Base-by-base conservation (phyloP, 768 basidiomycete genomes). In the Rhodocollybia butyracea region DNA sequence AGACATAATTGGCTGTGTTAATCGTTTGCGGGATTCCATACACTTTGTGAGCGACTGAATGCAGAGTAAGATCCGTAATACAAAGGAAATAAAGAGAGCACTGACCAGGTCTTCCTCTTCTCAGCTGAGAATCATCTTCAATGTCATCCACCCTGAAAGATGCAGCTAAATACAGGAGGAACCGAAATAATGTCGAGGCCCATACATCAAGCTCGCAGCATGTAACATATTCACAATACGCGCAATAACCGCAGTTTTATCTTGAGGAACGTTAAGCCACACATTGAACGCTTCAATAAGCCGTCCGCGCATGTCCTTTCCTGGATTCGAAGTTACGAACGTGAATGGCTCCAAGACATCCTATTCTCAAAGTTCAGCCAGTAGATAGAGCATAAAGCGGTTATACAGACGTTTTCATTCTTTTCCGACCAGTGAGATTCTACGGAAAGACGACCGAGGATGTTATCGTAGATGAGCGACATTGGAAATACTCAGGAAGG, bases 11-110 rank as follows among this genome's bases (percentile, higher is more conserved):
- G 0, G 96, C 96, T 0, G 89, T 86, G 67, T 99, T 99, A 73
- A 99, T 94, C 0, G 96, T 97, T 66, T 98, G 96, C 0, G 96
- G 93, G 2, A 97, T 74, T 1, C 96, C 96, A 62, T 96, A 99
- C 61, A 99, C 96, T 74, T 91, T 92, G 74, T 99, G 95, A 0
- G 92, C 84, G 24, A 95, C 95, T 87, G 59, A 1, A n/a, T n/a
- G n/a, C n/a, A n/a, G n/a, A n/a, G n/a, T n/a, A 30, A 29, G n/a
- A 24, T 45, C 19, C 0, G 21, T 13, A 31, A 19, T 39, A 45
- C 40, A n/a, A n/a, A n/a, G 45, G 19, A 32, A 3, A 38, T 7
- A 19, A 42, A 15, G 34, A 5, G 24, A 10, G n/a, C 10, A 62
- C 74, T 31, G 64, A 79, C 89, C 91, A 63, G 95, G 95, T 29